Conservation (phyloP, 106 monocot genomes). For the Platanthera zijinensis region DNA sequence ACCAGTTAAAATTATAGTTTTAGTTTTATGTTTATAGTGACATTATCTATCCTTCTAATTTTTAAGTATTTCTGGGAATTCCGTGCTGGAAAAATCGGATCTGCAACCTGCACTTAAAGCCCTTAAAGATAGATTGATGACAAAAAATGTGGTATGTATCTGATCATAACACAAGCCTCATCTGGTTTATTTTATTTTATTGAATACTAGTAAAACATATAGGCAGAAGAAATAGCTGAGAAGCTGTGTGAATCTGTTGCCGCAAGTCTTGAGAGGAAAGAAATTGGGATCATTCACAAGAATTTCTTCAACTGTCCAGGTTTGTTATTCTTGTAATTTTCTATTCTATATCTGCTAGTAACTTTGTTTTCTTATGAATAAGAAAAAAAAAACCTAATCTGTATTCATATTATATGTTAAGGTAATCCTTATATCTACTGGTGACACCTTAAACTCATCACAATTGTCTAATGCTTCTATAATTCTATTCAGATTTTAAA, state of each 20-base stretch:
- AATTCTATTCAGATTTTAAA: too few species aligned
- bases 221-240: constrained; percentile 98
- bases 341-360: too few species aligned
- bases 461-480: too few species aligned
- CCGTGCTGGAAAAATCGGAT: constrained; percentile 70
- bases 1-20: too few species aligned
- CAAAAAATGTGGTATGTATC: constrained; percentile 91
- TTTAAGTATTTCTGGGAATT: constrained; percentile 74
- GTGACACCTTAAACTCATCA: too few species aligned
- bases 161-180: not conserved
- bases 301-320: constrained; percentile 93
- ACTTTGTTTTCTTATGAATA: not conserved
- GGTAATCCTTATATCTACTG: too few species aligned
- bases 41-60: too few species aligned
- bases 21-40: too few species aligned
- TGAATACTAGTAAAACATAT: not conserved
- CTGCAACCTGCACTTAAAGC: constrained; percentile 78
- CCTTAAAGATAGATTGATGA: constrained; percentile 93
- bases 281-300: constrained; percentile 93
- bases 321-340: not conserved
- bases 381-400: not conserved
- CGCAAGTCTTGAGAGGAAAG: constrained; percentile 93
- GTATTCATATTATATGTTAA: too few species aligned
- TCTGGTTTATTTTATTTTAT: too few species aligned
- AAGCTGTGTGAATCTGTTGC: constrained; percentile 96